phyloP scores from a whole-genome alignment of 805 yeast genomes.

The Starmerella floricola region DNA sequence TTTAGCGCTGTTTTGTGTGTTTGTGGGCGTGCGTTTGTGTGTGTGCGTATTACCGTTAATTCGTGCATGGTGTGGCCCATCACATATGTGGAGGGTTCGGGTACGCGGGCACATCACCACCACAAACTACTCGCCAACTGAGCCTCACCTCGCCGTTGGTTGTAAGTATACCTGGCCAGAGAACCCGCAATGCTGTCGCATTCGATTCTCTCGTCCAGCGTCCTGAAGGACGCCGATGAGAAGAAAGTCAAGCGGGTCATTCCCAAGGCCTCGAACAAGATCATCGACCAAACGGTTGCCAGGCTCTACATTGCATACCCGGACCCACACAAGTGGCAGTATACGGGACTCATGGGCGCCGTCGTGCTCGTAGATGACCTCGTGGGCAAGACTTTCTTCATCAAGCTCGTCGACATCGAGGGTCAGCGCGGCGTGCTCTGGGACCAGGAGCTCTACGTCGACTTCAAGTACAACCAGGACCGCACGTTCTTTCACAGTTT shows the following conservation, averaged over 20 bases:
- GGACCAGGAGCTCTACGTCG: constrained; percentile 91
- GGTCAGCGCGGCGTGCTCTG: constrained; percentile 82
- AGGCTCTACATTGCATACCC: constrained; percentile 85
- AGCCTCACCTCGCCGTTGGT: too few species aligned
- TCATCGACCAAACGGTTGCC: constrained; percentile 83
- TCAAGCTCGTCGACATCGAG: constrained; percentile 72
- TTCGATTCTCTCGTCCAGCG: constrained; percentile 17
- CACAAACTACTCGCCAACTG: too few species aligned
- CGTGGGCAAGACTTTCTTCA: constrained; percentile 86
- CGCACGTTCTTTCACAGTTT: constrained; percentile 89
- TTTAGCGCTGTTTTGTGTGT: too few species aligned
- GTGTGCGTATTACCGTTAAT: too few species aligned
- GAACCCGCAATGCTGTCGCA: constrained; percentile 17
- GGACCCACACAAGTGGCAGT: constrained; percentile 65
- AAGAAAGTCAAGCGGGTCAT: constrained; percentile 80
- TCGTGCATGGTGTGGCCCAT: too few species aligned
- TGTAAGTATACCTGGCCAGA: too few species aligned
- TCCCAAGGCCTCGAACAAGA: constrained; percentile 78
- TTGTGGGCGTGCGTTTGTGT: too few species aligned
- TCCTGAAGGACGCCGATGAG: constrained; percentile 47
- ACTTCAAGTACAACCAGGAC: constrained; percentile 85
- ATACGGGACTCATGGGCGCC: constrained; percentile 85
- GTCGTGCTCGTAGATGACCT: constrained; percentile 76
- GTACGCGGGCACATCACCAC: too few species aligned
- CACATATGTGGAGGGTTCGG: too few species aligned